Base-by-base conservation (phyloP, 2,329 filamentous ascomycete genomes). In the Hymenoscyphus infarciens region DNA sequence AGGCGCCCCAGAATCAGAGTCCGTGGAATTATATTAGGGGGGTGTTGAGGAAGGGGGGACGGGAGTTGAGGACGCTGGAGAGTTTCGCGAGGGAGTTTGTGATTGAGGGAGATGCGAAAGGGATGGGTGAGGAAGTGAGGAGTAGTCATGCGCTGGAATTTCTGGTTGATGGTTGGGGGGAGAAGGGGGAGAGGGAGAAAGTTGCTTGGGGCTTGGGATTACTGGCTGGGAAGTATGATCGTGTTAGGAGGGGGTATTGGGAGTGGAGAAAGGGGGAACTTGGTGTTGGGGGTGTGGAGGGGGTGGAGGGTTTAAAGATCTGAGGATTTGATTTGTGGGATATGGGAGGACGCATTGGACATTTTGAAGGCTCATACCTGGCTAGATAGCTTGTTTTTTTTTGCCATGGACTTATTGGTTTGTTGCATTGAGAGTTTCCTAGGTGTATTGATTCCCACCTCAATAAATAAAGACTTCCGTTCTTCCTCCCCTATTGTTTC, bases 11-110 rank as follows among this genome's bases (percentile, higher is more conserved):
- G 81, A 99, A 98, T 76, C 90, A 92, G 75, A 94, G 90, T 69
- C 85, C 92, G 1, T 99, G 95, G 95, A 95, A 92, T 75, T 99
- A 97, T 76, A 80, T 97, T 15, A 81, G 87, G 35, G 95, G 91
- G 2, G 86, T 92, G 56, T 75, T 96, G 64, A 81, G 82, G 63
- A 90, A 91, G 71, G 86, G 85, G 0, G 86, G 82, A 0, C 75
- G 87, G 33, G 71, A 76, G 57, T 71, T 87, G 31, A 74, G 68
- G 1, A 76, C 73, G 1, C 75, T 82, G 5, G 77, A 79, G 63
- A 78, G 72, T 16, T 87, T 86, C 70, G 80, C 78, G 0, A 75
- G 75, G 63, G 75, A 79, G 60, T 86, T 87, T 67, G 80, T 84
- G 3, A 81, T 75, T 22, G 64, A 84, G 1, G 80, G 79, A 1